These are phyloP conservation scores for Kodamaea nitidulidarum DNA, from an alignment of 805 yeast genomes.

Conservation along the genomic window DNA sequence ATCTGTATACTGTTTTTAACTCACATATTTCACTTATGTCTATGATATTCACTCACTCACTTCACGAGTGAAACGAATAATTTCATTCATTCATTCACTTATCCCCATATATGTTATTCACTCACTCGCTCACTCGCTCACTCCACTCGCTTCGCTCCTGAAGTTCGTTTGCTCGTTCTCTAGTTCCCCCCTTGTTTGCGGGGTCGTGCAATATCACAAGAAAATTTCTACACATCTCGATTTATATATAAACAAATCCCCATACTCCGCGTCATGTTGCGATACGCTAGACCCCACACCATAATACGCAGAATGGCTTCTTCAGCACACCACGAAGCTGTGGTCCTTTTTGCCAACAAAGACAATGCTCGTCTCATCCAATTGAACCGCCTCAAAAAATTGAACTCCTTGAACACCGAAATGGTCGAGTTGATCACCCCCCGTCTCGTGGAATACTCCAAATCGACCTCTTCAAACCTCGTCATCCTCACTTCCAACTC, in stretches of 20 bases:
- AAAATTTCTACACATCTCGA: constrained; percentile 3
- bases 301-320: constrained; percentile 8
- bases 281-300: constrained; percentile 4
- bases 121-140: too few species aligned
- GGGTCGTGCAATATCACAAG: constrained; percentile 11
- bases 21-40: too few species aligned
- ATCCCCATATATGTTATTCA: too few species aligned
- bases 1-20: too few species aligned
- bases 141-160: too few species aligned
- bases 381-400: constrained; percentile 74
- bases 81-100: too few species aligned
- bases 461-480: constrained; percentile 59
- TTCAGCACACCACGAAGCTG: constrained; percentile 34
- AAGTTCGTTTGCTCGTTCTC: too few species aligned
- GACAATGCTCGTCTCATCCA: constrained; percentile 69
- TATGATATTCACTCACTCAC: too few species aligned
- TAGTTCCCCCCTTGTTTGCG: too few species aligned
- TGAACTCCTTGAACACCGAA: constrained; percentile 75
- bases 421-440: constrained; percentile 75
- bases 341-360: constrained; percentile 59
- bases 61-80: too few species aligned
- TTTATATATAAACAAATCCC: not conserved
- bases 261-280: constrained; percentile 10
- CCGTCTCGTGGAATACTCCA: constrained; percentile 71
- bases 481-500: constrained; percentile 63